phyloP scores from a whole-genome alignment of 768 basidiomycete genomes.

The Suillus ampliporus region DNA sequence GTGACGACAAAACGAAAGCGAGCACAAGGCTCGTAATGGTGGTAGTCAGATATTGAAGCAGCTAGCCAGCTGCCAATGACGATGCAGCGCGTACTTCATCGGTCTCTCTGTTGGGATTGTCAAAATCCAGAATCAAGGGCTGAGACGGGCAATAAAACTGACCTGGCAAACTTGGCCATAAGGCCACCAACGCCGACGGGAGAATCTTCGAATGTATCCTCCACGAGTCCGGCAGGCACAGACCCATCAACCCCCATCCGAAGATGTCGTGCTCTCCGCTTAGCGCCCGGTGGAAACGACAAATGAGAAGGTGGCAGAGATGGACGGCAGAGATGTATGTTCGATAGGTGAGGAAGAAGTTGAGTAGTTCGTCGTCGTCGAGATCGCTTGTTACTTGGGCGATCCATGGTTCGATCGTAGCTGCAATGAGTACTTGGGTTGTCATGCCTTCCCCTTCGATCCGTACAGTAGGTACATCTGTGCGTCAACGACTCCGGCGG shows the following conservation, averaged over 20 bases:
- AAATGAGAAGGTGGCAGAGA: constrained; percentile 81
- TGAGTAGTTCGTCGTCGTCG: constrained; percentile 84
- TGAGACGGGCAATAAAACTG: constrained; percentile 8
- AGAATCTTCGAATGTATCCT: constrained; percentile 46
- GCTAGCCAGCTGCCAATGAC: constrained; percentile 76
- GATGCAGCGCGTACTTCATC: constrained; percentile 90
- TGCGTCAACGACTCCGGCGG: constrained; percentile 35
- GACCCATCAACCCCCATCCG: constrained; percentile 67
- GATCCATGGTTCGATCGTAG: constrained; percentile 93
- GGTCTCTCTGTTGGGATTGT: constrained; percentile 70
- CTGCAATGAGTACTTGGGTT: constrained; percentile 72
- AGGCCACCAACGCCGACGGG: constrained; percentile 84
- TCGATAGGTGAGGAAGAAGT: constrained; percentile 93
- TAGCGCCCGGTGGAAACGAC: constrained; percentile 90
- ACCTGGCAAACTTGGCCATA: constrained; percentile 93
- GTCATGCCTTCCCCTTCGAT: constrained; percentile 33
- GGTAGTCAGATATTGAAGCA: constrained; percentile 84
- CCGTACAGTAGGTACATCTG: constrained; percentile 35
- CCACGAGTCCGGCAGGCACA: constrained; percentile 29
- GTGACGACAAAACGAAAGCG: constrained; percentile 79
- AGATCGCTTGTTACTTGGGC: constrained; percentile 88
- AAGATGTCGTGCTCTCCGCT: constrained; percentile 64
- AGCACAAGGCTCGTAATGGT: constrained; percentile 80
- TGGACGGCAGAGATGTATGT: constrained; percentile 82
- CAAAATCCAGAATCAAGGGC: background rate